These are phyloP conservation scores for Solanum bulbocastanum DNA, from an alignment of 257 asterid genomes.

Conservation along the genomic window DNA sequence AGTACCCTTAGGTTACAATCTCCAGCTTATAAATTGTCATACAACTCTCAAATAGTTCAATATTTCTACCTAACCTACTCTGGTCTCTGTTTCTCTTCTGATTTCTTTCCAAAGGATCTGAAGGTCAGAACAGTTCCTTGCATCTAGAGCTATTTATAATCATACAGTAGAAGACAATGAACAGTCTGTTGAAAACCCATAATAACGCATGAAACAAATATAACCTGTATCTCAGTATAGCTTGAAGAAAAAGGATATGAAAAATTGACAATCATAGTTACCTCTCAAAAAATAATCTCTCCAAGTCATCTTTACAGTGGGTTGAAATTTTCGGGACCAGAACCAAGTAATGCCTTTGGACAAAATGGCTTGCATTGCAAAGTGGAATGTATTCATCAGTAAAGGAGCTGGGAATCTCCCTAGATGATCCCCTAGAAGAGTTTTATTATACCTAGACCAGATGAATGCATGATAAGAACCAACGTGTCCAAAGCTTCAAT, in stretches of 20 bases:
- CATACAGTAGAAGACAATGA: not conserved
- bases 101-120: not conserved
- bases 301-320: conserved; percentile 73
- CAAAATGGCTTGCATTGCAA: conserved; percentile 88
- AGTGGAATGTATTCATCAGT: conserved; percentile 89
- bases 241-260: not conserved
- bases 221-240: not conserved
- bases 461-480: not conserved
- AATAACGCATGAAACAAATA: not conserved
- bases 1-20: not conserved
- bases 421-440: conserved; percentile 87
- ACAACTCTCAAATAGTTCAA: not conserved
- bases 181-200: not conserved
- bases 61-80: not conserved
- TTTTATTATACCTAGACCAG: conserved; percentile 78
- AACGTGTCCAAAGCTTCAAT: not conserved
- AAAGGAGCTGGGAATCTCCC: conserved; percentile 97
- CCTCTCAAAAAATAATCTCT: conserved; percentile 65
- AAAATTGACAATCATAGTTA: not conserved
- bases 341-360: conserved; percentile 85
- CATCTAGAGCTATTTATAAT: not conserved
- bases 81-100: not conserved
- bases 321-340: conserved; percentile 73
- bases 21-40: not conserved
- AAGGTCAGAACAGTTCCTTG: not conserved